Percentiles rank a stretch among this genome's conserved stretches.
These are phyloP conservation scores for Choanephora cucurbitarum DNA, from an alignment of 371 early-diverging fungal species.

Conservation along the genomic window DNA sequence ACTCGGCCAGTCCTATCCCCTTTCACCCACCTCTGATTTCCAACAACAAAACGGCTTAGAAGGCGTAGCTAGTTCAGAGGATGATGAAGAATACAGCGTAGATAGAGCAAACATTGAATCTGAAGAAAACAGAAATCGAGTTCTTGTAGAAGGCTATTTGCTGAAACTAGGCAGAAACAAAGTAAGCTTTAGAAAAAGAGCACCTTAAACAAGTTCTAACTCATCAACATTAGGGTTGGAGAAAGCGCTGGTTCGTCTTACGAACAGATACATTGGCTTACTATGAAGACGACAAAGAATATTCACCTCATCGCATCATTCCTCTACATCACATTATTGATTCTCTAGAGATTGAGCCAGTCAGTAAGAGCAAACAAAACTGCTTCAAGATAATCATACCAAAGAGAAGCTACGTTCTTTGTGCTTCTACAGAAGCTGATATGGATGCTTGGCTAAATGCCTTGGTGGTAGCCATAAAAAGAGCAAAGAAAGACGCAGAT, in stretches of 20 bases:
- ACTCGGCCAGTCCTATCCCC: constrained; percentile 39
- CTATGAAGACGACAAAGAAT: constrained; percentile 81
- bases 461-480: constrained; percentile 53
- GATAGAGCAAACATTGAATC: constrained; percentile 34
- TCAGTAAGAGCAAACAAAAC: constrained; percentile 56
- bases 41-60: constrained; percentile 36
- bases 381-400: constrained; percentile 80
- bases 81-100: constrained; percentile 46
- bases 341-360: constrained; percentile 72
- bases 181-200: constrained; percentile 29
- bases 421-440: constrained; percentile 63
- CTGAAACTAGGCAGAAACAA: constrained; percentile 70
- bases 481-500: constrained; percentile 42
- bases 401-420: constrained; percentile 72
- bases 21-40: constrained; percentile 43
- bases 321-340: constrained; percentile 72
- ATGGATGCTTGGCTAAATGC: constrained; percentile 71
- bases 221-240: constrained; percentile 65
- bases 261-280: constrained; percentile 73
- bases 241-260: constrained; percentile 85
- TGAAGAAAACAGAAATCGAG: constrained; percentile 50
- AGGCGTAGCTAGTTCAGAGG: constrained; percentile 50
- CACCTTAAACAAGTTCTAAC: constrained; percentile 1
- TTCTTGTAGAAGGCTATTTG: constrained; percentile 73
- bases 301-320: constrained; percentile 72